Percentiles rank a stretch among this genome's conserved stretches.
These are phyloP conservation scores for Pinus albicaulis DNA, from an alignment of 75 land plant species.

Conservation along the genomic window DNA sequence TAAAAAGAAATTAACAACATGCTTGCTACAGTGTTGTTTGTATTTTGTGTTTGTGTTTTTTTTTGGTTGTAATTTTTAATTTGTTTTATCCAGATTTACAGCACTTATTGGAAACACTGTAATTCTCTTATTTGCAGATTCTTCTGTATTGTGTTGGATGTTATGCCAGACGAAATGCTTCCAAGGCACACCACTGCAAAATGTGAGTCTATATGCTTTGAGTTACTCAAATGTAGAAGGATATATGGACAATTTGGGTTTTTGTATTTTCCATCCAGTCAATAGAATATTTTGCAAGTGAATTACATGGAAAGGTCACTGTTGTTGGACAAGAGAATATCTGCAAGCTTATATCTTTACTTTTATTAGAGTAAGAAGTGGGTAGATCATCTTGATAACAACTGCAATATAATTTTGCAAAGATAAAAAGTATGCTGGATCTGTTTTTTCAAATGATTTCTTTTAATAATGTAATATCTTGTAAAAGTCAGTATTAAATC, in stretches of 20 bases:
- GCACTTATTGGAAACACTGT: background rate
- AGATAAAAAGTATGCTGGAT: background rate
- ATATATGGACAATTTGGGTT: background rate
- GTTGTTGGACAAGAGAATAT: background rate
- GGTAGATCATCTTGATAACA: background rate
- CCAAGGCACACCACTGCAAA: constrained; percentile 27
- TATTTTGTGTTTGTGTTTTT: background rate
- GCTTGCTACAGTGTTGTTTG: background rate
- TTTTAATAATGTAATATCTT: background rate
- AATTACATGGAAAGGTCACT: background rate
- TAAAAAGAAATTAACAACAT: background rate
- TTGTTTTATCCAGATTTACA: background rate
- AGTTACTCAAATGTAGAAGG: background rate
- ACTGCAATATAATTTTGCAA: background rate
- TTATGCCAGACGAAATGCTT: constrained; percentile 72
- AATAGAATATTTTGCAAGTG: background rate
- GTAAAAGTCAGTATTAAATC: background rate
- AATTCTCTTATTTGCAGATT: constrained; percentile 20
- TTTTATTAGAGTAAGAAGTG: background rate
- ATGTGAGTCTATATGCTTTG: constrained; percentile 8
- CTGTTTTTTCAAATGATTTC: background rate
- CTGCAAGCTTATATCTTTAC: background rate
- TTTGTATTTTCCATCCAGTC: background rate
- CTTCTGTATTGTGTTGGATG: constrained; percentile 60
- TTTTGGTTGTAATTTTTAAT: background rate